Evolutionary conservation across 1,284 basidiomycete genomes (phyloP), one percentile per base, ranked within the genome.

Genomic region (Puccinia horiana): DNA sequence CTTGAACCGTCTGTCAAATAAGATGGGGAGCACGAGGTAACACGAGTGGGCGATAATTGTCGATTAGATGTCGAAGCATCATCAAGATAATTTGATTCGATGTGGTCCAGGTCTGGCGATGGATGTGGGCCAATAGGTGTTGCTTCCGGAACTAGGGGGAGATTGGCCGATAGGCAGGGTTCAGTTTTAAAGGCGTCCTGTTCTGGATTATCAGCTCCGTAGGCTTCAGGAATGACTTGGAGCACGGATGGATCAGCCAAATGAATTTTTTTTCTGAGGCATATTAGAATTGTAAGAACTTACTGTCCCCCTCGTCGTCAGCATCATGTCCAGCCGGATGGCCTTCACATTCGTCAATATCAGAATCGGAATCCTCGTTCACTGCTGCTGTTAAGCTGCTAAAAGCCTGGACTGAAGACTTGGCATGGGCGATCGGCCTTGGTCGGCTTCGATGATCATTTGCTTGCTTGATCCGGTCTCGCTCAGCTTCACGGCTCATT

Each of bases 321-420:
- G 81, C 81, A 82, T 82, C 81, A 72, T 82, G 74, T 47, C 73
- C 81, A 58, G 74, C 81, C 42, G 74, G 81, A 61, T 82, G 63
- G 5, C 54, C 80, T 40, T 75, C 72, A 67, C 72, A 65, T 76
- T 82, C 82, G 77, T 76, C 82, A 42, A 84, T 83, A 42, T 85
- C 85, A 42, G 85, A 85, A 52, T 88, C 88, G 54, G 92, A 92
- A 84, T 96, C 93, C 85, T 97, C 95, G 83, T 91, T 91, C 85
- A 98, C 94, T 0, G 94, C 96, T 85, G 98, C 95, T 85, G 94
- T 92, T 83, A 98, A 91, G 85, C 94, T 97, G 84, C 94, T 92
- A 69, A 98, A 91, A 54, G 98, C 91, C 86, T 96, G 92, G 0
- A 98, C 94, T 83, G 92, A 95, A 9, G 95, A 95, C 78, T 92